phyloP scores from a whole-genome alignment of 805 yeast genomes.

The Candida orba region DNA sequence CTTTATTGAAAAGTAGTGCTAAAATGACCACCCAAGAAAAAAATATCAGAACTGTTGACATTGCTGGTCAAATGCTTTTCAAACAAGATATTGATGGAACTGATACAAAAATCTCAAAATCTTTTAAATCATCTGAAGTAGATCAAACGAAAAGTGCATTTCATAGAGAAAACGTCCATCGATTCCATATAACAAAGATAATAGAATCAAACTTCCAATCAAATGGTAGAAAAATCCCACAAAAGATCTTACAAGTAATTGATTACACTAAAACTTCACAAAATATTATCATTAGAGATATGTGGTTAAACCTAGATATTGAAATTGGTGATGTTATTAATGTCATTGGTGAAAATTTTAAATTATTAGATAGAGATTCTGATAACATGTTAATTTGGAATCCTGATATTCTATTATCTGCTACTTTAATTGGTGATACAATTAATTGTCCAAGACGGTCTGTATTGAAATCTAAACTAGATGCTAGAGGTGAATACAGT shows the following conservation, averaged over 20 bases:
- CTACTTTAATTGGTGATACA: conserved; percentile 76
- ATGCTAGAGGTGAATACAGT: conserved; percentile 56
- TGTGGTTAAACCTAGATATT: conserved; percentile 47
- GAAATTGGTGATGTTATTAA: conserved; percentile 53
- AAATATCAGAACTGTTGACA: conserved; percentile 14
- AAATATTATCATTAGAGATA: conserved; percentile 52
- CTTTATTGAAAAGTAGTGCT: neutral
- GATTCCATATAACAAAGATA: conserved; percentile 39
- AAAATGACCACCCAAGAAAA: conserved; percentile 18
- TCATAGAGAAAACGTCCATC: conserved; percentile 37
- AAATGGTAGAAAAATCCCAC: conserved; percentile 30
- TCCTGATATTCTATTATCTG: conserved; percentile 77
- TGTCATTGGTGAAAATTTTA: conserved; percentile 37
- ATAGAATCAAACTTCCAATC: conserved; percentile 26
- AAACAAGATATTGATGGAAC: conserved; percentile 21
- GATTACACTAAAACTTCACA: conserved; percentile 27
- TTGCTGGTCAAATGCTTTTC: conserved; percentile 17
- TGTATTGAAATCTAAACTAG: conserved; percentile 48
- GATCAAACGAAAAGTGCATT: conserved; percentile 36
- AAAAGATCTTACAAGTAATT: conserved; percentile 47
- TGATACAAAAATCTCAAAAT: conserved; percentile 6
- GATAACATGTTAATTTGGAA: conserved; percentile 66
- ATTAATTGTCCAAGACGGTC: conserved; percentile 67
- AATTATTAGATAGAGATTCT: conserved; percentile 44
- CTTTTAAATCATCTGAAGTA: conserved; percentile 7